Evolutionary conservation across 108 stramenopile genomes (phyloP), one percentile per base, ranked within the genome.

Genomic region (Skeletonema marinoi): DNA sequence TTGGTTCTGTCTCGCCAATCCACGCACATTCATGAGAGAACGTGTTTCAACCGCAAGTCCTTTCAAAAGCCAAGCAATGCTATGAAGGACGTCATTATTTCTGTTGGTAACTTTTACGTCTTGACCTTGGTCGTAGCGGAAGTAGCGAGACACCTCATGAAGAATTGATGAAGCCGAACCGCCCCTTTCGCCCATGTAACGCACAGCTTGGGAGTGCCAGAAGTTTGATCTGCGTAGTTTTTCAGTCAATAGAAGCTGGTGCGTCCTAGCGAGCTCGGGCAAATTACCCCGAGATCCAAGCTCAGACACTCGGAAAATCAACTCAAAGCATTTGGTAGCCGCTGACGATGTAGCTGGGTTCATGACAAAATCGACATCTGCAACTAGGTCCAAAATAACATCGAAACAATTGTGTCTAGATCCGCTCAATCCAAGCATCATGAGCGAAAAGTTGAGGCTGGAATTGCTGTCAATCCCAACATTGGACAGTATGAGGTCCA

Each of bases 11-110:
- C 38, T 32, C 36, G 30, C 11, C 50, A 38, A 59, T 19, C 46
- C 35, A 3, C 42, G 78, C 25, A 25, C 7, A 2, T 35, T 66
- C 51, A 59, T 32, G 25, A 81, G 78, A n/a, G 56, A 60, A 65
- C 54, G 78, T 67, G 89, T 72, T 76, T 94, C 93, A 50, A 80
- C 61, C 2, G 92, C 83, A 21, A 86, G 33, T 21, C 90, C 91
- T 68, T 88, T 88, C 62, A 95, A 68, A 29, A 92, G 70, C 90
- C 89, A 95, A 11, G 89, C 85, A 46, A 90, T 81, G 41, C 84
- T 79, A 59, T 91, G 90, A 30, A 90, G 56, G 12, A 83, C 63
- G 66, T 86, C 78, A 59, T 70, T 80, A 32, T 81, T 68, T 58
- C 79, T 71, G 44, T 66, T 65, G 11, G 66, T 70, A 12, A 48